Conservation (phyloP, 2,329 filamentous ascomycete genomes). For the Fusarium succisae region DNA sequence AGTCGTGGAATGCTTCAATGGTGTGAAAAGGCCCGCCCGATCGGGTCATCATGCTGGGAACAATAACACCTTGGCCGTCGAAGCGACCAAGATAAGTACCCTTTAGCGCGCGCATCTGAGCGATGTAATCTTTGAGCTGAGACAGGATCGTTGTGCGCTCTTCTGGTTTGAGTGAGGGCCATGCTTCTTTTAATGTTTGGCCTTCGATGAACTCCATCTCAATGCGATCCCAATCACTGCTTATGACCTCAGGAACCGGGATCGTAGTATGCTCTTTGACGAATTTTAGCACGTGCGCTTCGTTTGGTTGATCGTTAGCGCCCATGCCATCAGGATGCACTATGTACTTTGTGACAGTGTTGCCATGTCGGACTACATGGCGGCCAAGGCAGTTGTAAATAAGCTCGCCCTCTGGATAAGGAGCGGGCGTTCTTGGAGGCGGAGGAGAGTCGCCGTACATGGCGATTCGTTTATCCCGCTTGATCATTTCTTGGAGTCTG, state of each 20-base stretch:
- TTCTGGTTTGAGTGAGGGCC: slow-evolving; percentile 22
- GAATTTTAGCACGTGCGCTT: slow-evolving; percentile 29
- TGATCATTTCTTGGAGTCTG: background rate
- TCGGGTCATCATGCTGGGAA: slow-evolving; percentile 38
- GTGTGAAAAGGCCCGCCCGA: slow-evolving; percentile 32
- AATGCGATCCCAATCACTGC: slow-evolving; percentile 42
- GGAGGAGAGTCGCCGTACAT: slow-evolving; percentile 24
- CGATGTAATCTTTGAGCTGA: slow-evolving; percentile 36
- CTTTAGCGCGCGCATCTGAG: slow-evolving; percentile 32
- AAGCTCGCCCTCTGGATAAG: slow-evolving; percentile 35
- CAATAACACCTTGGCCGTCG: slow-evolving; percentile 34
- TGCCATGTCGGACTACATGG: slow-evolving; percentile 25
- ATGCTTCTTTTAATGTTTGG: slow-evolving; percentile 38
- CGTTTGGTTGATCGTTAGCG: slow-evolving; percentile 24
- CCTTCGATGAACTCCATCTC: slow-evolving; percentile 42
- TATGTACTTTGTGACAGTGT: slow-evolving; percentile 36
- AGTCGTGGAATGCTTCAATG: slow-evolving; percentile 34
- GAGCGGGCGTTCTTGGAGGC: slow-evolving; percentile 18
- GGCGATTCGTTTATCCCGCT: background rate
- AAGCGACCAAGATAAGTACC: slow-evolving; percentile 34
- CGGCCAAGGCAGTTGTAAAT: slow-evolving; percentile 10
- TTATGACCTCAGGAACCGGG: slow-evolving; percentile 39
- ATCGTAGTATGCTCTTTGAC: slow-evolving; percentile 39
- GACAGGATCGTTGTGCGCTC: slow-evolving; percentile 30
- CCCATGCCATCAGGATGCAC: slow-evolving; percentile 29